Conservation (phyloP, 306 rosid species). For the Arachis stenosperma region DNA sequence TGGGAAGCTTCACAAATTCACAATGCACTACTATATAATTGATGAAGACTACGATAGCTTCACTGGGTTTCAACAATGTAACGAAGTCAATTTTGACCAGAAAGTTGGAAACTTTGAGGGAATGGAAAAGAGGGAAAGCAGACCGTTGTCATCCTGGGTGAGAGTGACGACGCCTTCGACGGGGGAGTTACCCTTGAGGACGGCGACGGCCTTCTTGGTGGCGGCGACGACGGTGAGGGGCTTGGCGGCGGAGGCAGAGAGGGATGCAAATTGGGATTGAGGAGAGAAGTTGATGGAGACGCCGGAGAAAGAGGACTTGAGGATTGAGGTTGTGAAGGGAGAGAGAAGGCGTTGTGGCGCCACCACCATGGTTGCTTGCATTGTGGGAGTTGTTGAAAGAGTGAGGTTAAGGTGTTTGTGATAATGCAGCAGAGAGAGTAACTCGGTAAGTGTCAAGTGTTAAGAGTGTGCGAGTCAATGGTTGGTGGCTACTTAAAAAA, state of each 20-base stretch:
- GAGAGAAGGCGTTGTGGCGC: conserved; percentile 60
- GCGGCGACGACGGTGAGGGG: conserved; percentile 61
- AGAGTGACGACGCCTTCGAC: conserved; percentile 82
- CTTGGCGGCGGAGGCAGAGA: conserved; percentile 49
- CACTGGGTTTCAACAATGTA: neutral
- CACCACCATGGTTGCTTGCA: conserved; percentile 66
- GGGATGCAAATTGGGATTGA: conserved; percentile 39
- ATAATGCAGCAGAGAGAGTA: neutral
- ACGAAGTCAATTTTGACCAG: conserved; percentile 17
- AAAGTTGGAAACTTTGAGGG: neutral
- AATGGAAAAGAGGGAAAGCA: neutral
- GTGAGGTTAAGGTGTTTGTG: conserved; percentile 33
- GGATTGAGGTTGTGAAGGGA: conserved; percentile 41
- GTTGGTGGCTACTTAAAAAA: neutral
- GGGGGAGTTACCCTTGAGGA: conserved; percentile 70
- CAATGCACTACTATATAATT: neutral
- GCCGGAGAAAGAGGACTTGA: conserved; percentile 63
- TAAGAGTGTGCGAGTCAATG: conserved; percentile 4
- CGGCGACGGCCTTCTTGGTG: conserved; percentile 78
- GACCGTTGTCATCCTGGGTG: conserved; percentile 65
- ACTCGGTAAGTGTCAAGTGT: neutral
- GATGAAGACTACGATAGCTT: too few relatives aligned
- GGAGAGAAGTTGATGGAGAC: conserved; percentile 52
- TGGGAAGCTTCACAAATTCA: neutral
- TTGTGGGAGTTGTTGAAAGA: neutral